phyloP scores from a whole-genome alignment of 768 basidiomycete genomes.

The Filobasidium wieringae region DNA sequence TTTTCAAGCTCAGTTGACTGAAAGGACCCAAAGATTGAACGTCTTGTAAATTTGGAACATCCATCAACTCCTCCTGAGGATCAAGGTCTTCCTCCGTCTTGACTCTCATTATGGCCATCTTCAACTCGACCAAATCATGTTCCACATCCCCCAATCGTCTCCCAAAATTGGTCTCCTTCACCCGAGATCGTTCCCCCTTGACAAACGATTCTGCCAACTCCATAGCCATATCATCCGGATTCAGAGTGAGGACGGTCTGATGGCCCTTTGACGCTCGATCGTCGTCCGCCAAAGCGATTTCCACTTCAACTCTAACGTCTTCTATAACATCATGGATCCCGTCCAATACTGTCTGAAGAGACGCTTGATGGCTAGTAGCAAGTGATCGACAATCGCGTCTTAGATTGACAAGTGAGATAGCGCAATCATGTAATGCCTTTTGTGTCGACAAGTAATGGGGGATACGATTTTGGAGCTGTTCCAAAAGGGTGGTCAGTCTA shows the following conservation, averaged over 20 bases:
- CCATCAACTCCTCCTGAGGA: slow-evolving; percentile 10
- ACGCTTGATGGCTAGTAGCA: slow-evolving; percentile 8
- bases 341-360: slow-evolving; percentile 26
- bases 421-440: slow-evolving; percentile 27
- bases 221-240: background rate
- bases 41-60: background rate
- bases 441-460: slow-evolving; percentile 22
- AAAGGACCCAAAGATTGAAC: slow-evolving; percentile 2
- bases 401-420: slow-evolving; percentile 19
- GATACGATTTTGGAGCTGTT: slow-evolving; percentile 20
- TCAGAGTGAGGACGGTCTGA: slow-evolving; percentile 31
- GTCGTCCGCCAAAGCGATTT: slow-evolving; percentile 36
- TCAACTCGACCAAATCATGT: slow-evolving; percentile 26
- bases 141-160: slow-evolving; percentile 27
- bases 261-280: slow-evolving; percentile 32
- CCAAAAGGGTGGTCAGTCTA: slow-evolving; percentile 3
- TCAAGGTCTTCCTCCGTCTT: slow-evolving; percentile 2
- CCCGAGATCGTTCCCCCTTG: background rate
- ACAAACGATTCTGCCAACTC: slow-evolving; percentile 10
- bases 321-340: slow-evolving; percentile 36
- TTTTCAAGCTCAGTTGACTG: background rate
- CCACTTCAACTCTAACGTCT: slow-evolving; percentile 38
- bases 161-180: slow-evolving; percentile 15
- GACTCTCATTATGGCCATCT: slow-evolving; percentile 23
- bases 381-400: slow-evolving; percentile 1